These are phyloP conservation scores for Chrysosphaeria jannelii DNA, from an alignment of 2,329 filamentous ascomycete genomes.

Conservation along the genomic window DNA sequence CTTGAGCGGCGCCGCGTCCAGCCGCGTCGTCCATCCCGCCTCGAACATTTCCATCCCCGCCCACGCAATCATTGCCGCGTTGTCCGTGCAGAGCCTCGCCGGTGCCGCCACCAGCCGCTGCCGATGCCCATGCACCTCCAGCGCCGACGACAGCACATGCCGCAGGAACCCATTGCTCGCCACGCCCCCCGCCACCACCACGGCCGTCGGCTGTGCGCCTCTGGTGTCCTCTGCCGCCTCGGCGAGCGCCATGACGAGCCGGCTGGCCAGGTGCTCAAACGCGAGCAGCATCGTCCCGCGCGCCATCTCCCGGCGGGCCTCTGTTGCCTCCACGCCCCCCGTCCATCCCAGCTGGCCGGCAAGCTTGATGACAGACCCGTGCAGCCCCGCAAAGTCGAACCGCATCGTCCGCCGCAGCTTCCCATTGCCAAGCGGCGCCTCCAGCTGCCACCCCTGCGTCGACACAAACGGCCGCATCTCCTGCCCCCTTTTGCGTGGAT, in stretches of 20 bases:
- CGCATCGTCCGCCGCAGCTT: constrained; percentile 20
- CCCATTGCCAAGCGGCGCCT: constrained; percentile 25
- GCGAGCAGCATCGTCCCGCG: constrained; percentile 44
- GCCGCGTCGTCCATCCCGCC: constrained; percentile 34
- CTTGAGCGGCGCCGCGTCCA: constrained; percentile 26
- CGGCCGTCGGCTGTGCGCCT: constrained; percentile 4
- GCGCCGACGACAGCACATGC: constrained; percentile 23
- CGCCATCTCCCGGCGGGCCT: constrained; percentile 29
- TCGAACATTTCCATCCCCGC: constrained; percentile 75
- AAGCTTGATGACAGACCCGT: constrained; percentile 15
- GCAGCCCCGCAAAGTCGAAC: constrained; percentile 49
- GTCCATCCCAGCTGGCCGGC: too few relatives aligned
- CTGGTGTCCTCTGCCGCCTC: background rate
- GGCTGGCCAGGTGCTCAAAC: constrained; percentile 63
- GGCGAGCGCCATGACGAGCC: constrained; percentile 36
- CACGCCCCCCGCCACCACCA: constrained; percentile 76
- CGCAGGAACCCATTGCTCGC: constrained; percentile 59
- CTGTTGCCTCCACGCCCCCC: background rate
- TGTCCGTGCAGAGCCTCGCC: constrained; percentile 56
- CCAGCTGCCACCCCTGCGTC: constrained; percentile 27
- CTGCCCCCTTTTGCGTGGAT: constrained; percentile 24
- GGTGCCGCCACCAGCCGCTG: constrained; percentile 43
- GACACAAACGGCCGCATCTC: constrained; percentile 18
- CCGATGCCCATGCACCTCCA: constrained; percentile 35
- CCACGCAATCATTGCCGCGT: constrained; percentile 96